phyloP scores from a whole-genome alignment of 2,329 filamentous ascomycete genomes.

The Cordyceps pruinosa region DNA sequence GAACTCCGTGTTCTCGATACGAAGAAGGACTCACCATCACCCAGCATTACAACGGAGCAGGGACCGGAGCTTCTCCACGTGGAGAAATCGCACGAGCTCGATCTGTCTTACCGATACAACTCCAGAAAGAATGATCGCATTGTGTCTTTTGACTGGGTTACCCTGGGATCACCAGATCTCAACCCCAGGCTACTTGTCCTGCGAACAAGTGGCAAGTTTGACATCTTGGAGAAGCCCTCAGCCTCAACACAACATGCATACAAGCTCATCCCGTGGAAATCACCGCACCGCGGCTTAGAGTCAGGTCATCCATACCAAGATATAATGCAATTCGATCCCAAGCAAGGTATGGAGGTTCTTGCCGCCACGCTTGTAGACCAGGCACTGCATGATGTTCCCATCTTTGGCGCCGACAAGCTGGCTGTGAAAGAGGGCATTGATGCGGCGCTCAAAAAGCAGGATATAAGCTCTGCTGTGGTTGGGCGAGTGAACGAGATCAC shows the following conservation, averaged over 20 bases:
- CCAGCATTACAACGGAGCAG: slow-evolving; percentile 30
- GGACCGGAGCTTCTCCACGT: slow-evolving; percentile 55
- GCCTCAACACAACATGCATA: slow-evolving; percentile 51
- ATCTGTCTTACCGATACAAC: slow-evolving; percentile 48
- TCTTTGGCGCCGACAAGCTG: slow-evolving; percentile 49
- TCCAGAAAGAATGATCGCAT: slow-evolving; percentile 52
- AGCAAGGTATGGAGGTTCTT: slow-evolving; percentile 45
- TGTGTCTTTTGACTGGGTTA: slow-evolving; percentile 63
- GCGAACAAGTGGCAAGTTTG: slow-evolving; percentile 53
- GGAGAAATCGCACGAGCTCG: slow-evolving; percentile 54
- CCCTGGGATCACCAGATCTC: slow-evolving; percentile 46
- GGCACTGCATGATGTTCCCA: slow-evolving; percentile 44
- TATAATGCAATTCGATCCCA: slow-evolving; percentile 52
- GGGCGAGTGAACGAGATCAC: slow-evolving; percentile 31
- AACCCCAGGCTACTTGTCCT: slow-evolving; percentile 53
- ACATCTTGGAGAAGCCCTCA: slow-evolving; percentile 55
- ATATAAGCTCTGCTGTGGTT: slow-evolving; percentile 27
- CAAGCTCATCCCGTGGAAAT: slow-evolving; percentile 54
- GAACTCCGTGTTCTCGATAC: slow-evolving; percentile 57
- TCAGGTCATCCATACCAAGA: slow-evolving; percentile 45
- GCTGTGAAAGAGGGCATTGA: slow-evolving; percentile 37
- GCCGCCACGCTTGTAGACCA: slow-evolving; percentile 49
- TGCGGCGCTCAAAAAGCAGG: slow-evolving; percentile 30
- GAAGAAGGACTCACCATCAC: slow-evolving; percentile 44
- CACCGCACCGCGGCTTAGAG: slow-evolving; percentile 50